Evolutionary conservation across 2,329 filamentous ascomycete genomes (phyloP), one percentile per base, ranked within the genome.

Genomic region (Sclerotinia subarctica): DNA sequence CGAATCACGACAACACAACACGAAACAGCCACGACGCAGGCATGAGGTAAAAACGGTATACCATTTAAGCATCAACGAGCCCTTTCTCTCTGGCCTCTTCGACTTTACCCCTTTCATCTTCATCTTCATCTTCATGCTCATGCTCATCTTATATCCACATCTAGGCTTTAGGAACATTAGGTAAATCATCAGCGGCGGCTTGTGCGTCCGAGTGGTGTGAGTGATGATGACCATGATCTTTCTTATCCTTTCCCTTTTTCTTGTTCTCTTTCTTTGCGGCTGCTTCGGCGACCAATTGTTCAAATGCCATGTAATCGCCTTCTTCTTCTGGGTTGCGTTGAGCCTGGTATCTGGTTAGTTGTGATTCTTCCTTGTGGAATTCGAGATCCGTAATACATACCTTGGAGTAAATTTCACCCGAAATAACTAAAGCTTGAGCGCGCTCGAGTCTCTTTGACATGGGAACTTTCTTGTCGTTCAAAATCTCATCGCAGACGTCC

Each of bases 291-390:
- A 99, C 96, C 67, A 99, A 88, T 80, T 98, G 93, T 79, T 99
- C 95, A 74, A 99, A 99, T 21, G 94, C 94, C 87, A 99, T 96
- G 81, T 96, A 98, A 76, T 98, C 95, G 72, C 95, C 94, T 80
- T 99, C 95, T 82, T 99, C 95, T 72, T 99, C 95, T 53, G 94
- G 90, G 66, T 94, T 90, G 71, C 95, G 89, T 78, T 91, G 86
- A 52, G 94, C 92, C 94, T 97, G 73, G 59, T 1, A 38, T 46
- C 19, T 44, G 26, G 63, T 73, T 59, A 73, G 66, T 64, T 35
- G 8, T n/a, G 32, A n/a, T 24, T 47, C 26, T 17, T 19, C 10
- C 7, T 42, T 3, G 15, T 24, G 7, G 21, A 26, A 10, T 8
- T 15, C 44, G 21, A 7, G 17, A 17, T 5, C 15, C 38, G 52